Percentiles rank a stretch among this genome's conserved stretches.
Evolutionary conservation across 1,139 yeast species (phyloP).

Genomic region (Pichia sp.): DNA sequence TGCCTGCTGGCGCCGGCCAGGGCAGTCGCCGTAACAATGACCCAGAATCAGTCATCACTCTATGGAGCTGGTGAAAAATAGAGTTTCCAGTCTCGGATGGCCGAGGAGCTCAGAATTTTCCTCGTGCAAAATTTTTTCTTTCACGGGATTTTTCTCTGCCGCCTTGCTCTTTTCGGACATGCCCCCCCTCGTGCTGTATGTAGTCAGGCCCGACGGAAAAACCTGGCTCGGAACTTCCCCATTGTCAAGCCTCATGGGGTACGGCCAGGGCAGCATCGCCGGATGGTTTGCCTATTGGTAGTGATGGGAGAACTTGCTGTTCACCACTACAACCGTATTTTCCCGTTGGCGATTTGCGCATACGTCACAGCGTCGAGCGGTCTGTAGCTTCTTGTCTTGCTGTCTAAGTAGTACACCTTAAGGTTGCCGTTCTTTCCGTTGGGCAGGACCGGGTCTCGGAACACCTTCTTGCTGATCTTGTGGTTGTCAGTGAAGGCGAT

Average conservation of each 20-base stretch:
- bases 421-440: slow-evolving; percentile 61
- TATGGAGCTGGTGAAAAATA: background rate
- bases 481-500: slow-evolving; percentile 77
- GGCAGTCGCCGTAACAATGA: no score
- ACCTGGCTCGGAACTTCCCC: no score
- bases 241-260: no score
- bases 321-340: slow-evolving; percentile 23
- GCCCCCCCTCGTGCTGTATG: no score
- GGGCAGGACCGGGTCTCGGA: slow-evolving; percentile 75
- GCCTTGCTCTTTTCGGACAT: no score
- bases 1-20: no score
- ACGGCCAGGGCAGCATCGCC: no score
- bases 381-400: slow-evolving; percentile 46
- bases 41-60: slow-evolving; percentile 2
- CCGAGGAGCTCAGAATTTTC: background rate
- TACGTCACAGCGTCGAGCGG: slow-evolving; percentile 20
- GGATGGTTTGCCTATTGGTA: no score
- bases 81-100: background rate
- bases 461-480: slow-evolving; percentile 76
- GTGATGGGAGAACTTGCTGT: no score
- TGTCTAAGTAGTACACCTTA: slow-evolving; percentile 64
- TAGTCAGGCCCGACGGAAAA: no score
- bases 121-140: no score
- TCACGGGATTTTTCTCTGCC: no score
- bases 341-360: slow-evolving; percentile 22